These are phyloP conservation scores for Wakefieldia striispora DNA, from an alignment of 768 basidiomycete species.

Conservation along the genomic window DNA sequence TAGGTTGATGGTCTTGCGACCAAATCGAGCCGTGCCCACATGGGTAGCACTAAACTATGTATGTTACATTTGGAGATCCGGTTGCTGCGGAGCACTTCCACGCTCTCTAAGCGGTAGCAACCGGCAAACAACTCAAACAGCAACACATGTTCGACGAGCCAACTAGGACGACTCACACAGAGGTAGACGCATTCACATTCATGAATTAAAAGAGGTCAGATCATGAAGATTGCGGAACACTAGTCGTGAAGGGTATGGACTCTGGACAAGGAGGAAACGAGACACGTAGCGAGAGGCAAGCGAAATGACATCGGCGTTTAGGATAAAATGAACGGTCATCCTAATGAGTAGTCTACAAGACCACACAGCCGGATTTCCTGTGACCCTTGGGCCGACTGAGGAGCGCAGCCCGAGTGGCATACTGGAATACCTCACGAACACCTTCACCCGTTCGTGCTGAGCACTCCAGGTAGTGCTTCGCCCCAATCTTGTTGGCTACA, in stretches of 20 bases:
- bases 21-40: too few relatives aligned
- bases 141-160: not conserved
- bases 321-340: slow-evolving; percentile 16
- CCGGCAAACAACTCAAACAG: slow-evolving; percentile 10
- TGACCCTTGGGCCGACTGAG: slow-evolving; percentile 50
- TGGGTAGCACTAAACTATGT: too few relatives aligned
- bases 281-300: slow-evolving; percentile 16
- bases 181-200: slow-evolving; percentile 9
- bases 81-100: slow-evolving; percentile 14
- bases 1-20: too few relatives aligned
- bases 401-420: slow-evolving; percentile 90
- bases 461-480: slow-evolving; percentile 96
- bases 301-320: slow-evolving; percentile 21
- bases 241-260: slow-evolving; percentile 38
- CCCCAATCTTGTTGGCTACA: slow-evolving; percentile 94
- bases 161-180: not conserved
- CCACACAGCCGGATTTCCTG: slow-evolving; percentile 44
- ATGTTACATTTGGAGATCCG: too few relatives aligned
- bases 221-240: slow-evolving; percentile 39
- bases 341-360: slow-evolving; percentile 40
- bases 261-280: slow-evolving; percentile 20
- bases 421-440: slow-evolving; percentile 98
- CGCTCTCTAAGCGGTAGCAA: slow-evolving; percentile 13
- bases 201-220: slow-evolving; percentile 30
- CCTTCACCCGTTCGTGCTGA: slow-evolving; percentile 96